Base-by-base conservation (phyloP, 495 filamentous ascomycete species). In the Schizothecium vesticola region DNA sequence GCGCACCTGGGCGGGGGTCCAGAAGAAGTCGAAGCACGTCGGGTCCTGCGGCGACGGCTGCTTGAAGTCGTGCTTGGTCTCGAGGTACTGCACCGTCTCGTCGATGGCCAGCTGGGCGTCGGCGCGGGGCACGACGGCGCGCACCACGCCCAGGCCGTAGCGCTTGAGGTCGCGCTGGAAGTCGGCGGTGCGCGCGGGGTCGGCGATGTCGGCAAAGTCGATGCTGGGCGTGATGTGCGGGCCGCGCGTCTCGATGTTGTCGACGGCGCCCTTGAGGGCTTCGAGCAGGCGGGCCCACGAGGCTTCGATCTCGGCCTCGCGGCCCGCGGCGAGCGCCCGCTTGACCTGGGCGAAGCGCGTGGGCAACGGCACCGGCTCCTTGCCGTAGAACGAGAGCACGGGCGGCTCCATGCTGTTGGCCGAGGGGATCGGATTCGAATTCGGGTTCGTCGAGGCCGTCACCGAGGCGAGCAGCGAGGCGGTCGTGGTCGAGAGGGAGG, bases 21-120 rank as follows among this genome's bases (percentile, higher is more conserved):
- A 97, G 83, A 96, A 97, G 55, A 97, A 86, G 79, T 97, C 93
- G 78, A 91, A 97, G 16, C 96, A 94, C 25, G 92, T 90, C 0
- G 94, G 94, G 73, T 81, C 72, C 70, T 83, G 71, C 61, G 84
- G 76, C 66, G 82, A 75, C 61, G 77, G 86, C 75, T 87, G 78
- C 67, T 84, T 81, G 69, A 84, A 81, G 69, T 80, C 77, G 72
- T 80, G 78, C 73, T 82, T 90, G 56, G 86, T 83, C 61, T 85
- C 81, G 43, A 91, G 82, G 70, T 92, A 92, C 66, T 86, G 83
- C 70, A 86, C 83, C 28, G 84, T 78, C 70, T 86, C 81, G 63
- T 83, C 82, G 67, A 90, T 88, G 76, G 86, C 85, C 21, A 68
- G 70, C 69, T 86, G 78, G 21, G 89, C 88, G 73, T 87, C 82